Evolutionary conservation across 768 basidiomycete species (phyloP).

Genomic region (Podaxis sp.): DNA sequence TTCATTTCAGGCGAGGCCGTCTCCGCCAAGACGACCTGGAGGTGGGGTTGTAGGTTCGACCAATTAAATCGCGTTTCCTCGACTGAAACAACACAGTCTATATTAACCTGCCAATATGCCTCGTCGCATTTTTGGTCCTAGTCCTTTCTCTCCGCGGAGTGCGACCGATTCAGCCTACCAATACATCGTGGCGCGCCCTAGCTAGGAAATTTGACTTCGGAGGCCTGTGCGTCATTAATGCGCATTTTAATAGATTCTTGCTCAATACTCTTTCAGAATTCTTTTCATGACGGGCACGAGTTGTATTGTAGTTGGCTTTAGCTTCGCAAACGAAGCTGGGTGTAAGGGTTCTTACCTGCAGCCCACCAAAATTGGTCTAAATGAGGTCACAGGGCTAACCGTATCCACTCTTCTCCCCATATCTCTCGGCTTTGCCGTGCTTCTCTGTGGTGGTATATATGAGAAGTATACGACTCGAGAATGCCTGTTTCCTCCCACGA

Average conservation of each 20-base stretch:
- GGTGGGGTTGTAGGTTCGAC: constrained; percentile 75
- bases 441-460: constrained; percentile 60
- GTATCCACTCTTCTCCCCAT: constrained; percentile 61
- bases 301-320: constrained; percentile 74
- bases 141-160: constrained; percentile 57
- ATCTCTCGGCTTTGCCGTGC: constrained; percentile 45
- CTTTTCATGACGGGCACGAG: constrained; percentile 75
- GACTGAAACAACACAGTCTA: constrained; percentile 48
- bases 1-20: constrained; percentile 22
- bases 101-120: constrained; percentile 75
- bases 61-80: constrained; percentile 10
- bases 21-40: constrained; percentile 48
- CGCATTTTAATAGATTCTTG: background rate
- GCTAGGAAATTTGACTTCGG: constrained; percentile 64
- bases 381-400: constrained; percentile 48
- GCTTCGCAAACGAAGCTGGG: constrained; percentile 61
- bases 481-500: constrained; percentile 63
- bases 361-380: constrained; percentile 13
- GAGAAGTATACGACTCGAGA: constrained; percentile 66
- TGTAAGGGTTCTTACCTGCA: constrained; percentile 45
- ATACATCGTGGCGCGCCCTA: constrained; percentile 55
- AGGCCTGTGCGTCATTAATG: constrained; percentile 56
- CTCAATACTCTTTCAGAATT: constrained; percentile 36
- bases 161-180: constrained; percentile 36
- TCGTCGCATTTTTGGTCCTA: constrained; percentile 54